phyloP scores from a whole-genome alignment of 768 basidiomycete genomes.

The Leccinum arenicola region DNA sequence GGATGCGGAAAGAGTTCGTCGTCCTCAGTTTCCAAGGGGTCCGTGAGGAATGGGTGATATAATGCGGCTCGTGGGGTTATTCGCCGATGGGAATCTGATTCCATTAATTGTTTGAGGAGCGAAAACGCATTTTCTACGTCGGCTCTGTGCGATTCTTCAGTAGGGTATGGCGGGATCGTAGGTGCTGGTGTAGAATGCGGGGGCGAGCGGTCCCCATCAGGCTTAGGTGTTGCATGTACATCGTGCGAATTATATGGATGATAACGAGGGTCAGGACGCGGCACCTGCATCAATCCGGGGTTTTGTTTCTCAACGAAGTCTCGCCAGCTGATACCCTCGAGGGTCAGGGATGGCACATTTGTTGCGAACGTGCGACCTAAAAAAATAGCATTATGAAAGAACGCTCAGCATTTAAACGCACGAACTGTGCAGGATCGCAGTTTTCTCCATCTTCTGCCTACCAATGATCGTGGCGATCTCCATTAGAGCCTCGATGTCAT shows the following conservation, averaged over 20 bases:
- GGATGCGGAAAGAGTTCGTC: conserved; percentile 71
- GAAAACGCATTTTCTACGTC: conserved; percentile 71
- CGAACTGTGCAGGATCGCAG: conserved; percentile 87
- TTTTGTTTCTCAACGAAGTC: conserved; percentile 78
- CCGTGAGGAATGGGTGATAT: conserved; percentile 72
- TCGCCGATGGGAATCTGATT: conserved; percentile 74
- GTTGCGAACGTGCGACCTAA: conserved; percentile 85
- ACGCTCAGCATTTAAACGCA: conserved; percentile 9
- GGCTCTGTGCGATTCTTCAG: conserved; percentile 40
- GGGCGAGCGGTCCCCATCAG: conserved; percentile 14
- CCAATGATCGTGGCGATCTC: conserved; percentile 91
- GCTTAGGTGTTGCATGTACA: conserved; percentile 25
- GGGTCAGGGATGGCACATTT: conserved; percentile 80
- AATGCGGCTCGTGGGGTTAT: conserved; percentile 76
- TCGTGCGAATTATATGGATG: conserved; percentile 47
- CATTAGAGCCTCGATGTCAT: conserved; percentile 94
- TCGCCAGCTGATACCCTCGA: conserved; percentile 65
- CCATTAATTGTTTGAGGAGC: conserved; percentile 69
- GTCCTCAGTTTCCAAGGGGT: conserved; percentile 47
- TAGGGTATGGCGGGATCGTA: conserved; percentile 20
- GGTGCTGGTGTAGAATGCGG: conserved; percentile 23
- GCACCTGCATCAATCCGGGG: conserved; percentile 58
- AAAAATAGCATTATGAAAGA: conserved; percentile 4
- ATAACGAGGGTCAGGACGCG: conserved; percentile 46
- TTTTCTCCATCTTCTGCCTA: conserved; percentile 74